phyloP scores from a whole-genome alignment of 192 early-diverging fungal genomes.

The Coemansia sp. region DNA sequence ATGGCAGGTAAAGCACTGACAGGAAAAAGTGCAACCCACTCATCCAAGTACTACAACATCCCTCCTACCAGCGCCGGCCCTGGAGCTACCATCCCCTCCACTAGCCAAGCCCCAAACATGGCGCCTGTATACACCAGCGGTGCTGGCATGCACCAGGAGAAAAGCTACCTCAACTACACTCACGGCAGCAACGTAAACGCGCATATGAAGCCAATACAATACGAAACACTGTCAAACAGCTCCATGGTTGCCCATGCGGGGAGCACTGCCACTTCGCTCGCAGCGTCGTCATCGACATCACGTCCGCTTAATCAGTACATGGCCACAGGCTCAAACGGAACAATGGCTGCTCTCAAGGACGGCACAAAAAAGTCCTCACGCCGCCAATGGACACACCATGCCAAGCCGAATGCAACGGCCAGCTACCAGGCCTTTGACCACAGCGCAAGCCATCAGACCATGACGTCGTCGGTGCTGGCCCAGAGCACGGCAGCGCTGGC shows the following conservation, averaged over 20 bases:
- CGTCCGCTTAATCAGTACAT: background rate
- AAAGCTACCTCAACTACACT: constrained; percentile 19
- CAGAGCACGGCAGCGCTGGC: background rate
- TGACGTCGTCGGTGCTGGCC: constrained; percentile 31
- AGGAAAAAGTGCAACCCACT: too few relatives aligned
- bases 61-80: too few relatives aligned
- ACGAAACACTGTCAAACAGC: constrained; percentile 11
- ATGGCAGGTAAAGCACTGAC: constrained; percentile 3
- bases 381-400: constrained; percentile 4
- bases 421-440: constrained; percentile 36
- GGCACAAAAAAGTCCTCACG: background rate
- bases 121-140: background rate
- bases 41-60: too few relatives aligned
- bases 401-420: constrained; percentile 3
- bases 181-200: constrained; percentile 23
- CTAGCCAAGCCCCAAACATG: too few relatives aligned
- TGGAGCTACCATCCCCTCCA: too few relatives aligned
- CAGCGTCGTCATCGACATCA: background rate
- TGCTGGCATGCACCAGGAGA: constrained; percentile 5
- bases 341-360: too few relatives aligned
- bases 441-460: constrained; percentile 17
- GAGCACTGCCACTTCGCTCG: background rate
- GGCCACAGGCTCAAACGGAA: too few relatives aligned
- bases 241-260: constrained; percentile 12
- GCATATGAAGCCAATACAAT: constrained; percentile 18